Evolutionary conservation across 768 basidiomycete species (phyloP), one percentile per base, ranked within the genome.

Genomic region (Amanita subjunquillea): DNA sequence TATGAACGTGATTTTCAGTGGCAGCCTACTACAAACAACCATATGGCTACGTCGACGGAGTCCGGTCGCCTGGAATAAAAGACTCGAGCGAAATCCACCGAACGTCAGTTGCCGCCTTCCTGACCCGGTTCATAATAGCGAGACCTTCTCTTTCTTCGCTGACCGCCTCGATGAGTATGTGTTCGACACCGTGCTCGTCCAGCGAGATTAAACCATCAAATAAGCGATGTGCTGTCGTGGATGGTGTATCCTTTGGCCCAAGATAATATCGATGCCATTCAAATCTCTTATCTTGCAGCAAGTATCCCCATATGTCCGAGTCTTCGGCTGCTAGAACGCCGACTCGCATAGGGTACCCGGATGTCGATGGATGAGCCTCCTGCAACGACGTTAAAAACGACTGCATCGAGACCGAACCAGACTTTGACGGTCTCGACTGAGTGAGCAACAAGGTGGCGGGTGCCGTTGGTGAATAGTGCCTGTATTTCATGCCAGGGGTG

Each of bases 401-500:
- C 3, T 60, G 59, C 12, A 69, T 55, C 1, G 69, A 59, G 10
- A 65, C 60, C 3, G 69, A 50, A 6, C 63, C 47, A n/a, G 58
- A 55, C 20, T 67, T 69, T 6, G 78, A 74, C 23, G 76, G 73
- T 40, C 60, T 55, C n/a, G 75, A 68, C 4, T 67, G 58, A 3
- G 81, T 79, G 56, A 77, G 74, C 37, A 92, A 70, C 5, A 98
- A 77, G 20, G 78, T 79, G 29, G 97, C 89, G 2, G 92, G 91
- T 3, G 93, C 83, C 1, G 84, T 72, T 2, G 96, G 96, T 22
- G 94, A 87, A 65, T 99, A 99, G 69, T 99, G 96, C 48, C 86
- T 80, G 66, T 99, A 99, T 69, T 99, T 99, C 94, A 97, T 96
- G 30, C 96, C 96, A 2, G 96, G 96, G 0, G 96, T 98, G 6